Conservation (phyloP, 2,329 filamentous ascomycete species). For the Plenodomus biglobosus region DNA sequence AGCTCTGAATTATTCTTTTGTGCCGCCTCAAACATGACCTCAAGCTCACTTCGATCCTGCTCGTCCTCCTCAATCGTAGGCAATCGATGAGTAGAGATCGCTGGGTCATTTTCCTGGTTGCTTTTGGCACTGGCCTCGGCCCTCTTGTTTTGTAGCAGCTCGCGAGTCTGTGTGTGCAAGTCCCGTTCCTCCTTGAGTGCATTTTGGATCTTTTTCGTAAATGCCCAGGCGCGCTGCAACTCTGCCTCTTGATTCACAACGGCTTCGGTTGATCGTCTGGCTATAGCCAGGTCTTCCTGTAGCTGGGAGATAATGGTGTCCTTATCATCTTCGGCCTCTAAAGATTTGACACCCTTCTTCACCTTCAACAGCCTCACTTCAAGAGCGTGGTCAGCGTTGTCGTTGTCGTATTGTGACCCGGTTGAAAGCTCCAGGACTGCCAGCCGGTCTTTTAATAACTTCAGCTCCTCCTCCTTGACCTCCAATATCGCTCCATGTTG, state of each 20-base stretch:
- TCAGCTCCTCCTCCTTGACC: constrained; percentile 35
- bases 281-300: constrained; percentile 27
- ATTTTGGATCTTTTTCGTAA: constrained; percentile 32
- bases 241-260: constrained; percentile 34
- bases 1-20: constrained; percentile 40
- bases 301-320: constrained; percentile 32
- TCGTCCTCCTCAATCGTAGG: constrained; percentile 37
- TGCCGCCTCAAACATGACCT: constrained; percentile 40
- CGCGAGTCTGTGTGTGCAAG: constrained; percentile 29
- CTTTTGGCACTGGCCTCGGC: constrained; percentile 22
- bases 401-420: constrained; percentile 10
- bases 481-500: constrained; percentile 33
- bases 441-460: constrained; percentile 33
- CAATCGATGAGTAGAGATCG: constrained; percentile 18
- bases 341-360: constrained; percentile 29
- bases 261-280: constrained; percentile 21
- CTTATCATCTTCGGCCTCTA: constrained; percentile 24
- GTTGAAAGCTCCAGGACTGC: constrained; percentile 26
- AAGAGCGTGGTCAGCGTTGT: constrained; percentile 33
- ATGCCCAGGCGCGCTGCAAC: constrained; percentile 36
- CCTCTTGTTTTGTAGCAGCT: constrained; percentile 25
- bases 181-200: constrained; percentile 32
- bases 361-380: constrained; percentile 36
- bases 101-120: constrained; percentile 4
- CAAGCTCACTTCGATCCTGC: constrained; percentile 37